Percentiles rank a stretch among this genome's conserved stretches.
Conservation (phyloP, 148 eudicot genomes). For the Silene uniflora region DNA sequence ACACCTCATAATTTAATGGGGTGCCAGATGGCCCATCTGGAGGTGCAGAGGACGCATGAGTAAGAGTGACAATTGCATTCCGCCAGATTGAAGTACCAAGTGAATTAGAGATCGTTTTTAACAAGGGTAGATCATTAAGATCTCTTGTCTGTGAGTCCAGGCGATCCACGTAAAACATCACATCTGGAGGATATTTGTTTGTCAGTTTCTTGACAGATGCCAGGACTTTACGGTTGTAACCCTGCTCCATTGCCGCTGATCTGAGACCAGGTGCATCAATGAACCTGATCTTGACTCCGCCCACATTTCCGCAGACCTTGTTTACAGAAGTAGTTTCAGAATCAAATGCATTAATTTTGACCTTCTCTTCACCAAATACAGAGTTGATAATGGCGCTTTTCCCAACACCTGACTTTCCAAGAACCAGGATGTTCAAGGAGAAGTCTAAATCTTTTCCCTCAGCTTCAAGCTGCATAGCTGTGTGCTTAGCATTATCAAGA, state of each 20-base stretch:
- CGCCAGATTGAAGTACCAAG: constrained; percentile 84
- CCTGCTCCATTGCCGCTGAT: constrained; percentile 71
- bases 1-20: constrained; percentile 80
- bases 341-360: constrained; percentile 68
- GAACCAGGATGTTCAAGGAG: constrained; percentile 68
- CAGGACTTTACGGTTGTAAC: constrained; percentile 64
- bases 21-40: constrained; percentile 94
- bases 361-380: constrained; percentile 78
- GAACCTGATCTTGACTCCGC: constrained; percentile 75
- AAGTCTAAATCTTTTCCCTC: constrained; percentile 64
- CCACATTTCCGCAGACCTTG: constrained; percentile 59
- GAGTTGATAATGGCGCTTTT: constrained; percentile 96
- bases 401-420: constrained; percentile 93
- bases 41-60: constrained; percentile 92
- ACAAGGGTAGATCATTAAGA: constrained; percentile 76
- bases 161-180: constrained; percentile 83
- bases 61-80: constrained; percentile 74
- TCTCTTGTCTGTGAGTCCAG: constrained; percentile 84
- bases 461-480: constrained; percentile 62
- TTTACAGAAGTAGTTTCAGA: constrained; percentile 53
- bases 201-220: constrained; percentile 64
- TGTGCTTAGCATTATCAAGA: constrained; percentile 71
- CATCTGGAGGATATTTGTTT: constrained; percentile 72
- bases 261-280: constrained; percentile 90
- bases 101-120: constrained; percentile 60